Evolutionary conservation across 75 land plant species (phyloP).

Genomic region (Pinus albicaulis): DNA sequence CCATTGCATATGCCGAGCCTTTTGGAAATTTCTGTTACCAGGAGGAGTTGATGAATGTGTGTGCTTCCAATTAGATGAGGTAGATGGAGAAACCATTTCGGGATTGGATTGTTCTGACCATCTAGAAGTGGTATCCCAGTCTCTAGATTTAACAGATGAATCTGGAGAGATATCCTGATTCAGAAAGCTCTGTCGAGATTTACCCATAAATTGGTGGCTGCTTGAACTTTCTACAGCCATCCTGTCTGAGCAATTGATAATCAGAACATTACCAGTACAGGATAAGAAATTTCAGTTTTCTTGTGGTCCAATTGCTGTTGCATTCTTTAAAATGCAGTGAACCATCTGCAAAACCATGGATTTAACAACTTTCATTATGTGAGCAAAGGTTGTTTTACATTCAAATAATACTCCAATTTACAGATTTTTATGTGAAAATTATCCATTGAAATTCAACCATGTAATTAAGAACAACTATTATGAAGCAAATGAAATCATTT

Average conservation of each 20-base stretch:
- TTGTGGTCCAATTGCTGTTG: not conserved
- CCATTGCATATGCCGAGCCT: constrained; percentile 80
- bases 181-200: constrained; percentile 26
- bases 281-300: not conserved
- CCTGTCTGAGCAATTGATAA: not conserved
- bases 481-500: not conserved
- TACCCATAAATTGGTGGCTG: constrained; percentile 29
- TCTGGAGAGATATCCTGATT: constrained; percentile 37
- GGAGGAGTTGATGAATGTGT: constrained; percentile 20
- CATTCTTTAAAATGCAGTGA: constrained; percentile 1
- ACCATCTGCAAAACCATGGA: constrained; percentile 1
- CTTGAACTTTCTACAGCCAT: constrained; percentile 12
- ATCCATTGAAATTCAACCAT: not conserved
- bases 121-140: constrained; percentile 47
- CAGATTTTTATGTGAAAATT: not conserved
- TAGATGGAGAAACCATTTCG: constrained; percentile 29
- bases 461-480: not conserved
- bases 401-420: not conserved
- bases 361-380: not conserved
- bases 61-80: constrained; percentile 33
- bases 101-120: constrained; percentile 57
- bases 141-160: constrained; percentile 33
- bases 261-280: not conserved
- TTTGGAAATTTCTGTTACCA: constrained; percentile 49
- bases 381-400: not conserved